Base-by-base conservation (phyloP, 257 asterid species). In the Osmanthus fragrans region DNA sequence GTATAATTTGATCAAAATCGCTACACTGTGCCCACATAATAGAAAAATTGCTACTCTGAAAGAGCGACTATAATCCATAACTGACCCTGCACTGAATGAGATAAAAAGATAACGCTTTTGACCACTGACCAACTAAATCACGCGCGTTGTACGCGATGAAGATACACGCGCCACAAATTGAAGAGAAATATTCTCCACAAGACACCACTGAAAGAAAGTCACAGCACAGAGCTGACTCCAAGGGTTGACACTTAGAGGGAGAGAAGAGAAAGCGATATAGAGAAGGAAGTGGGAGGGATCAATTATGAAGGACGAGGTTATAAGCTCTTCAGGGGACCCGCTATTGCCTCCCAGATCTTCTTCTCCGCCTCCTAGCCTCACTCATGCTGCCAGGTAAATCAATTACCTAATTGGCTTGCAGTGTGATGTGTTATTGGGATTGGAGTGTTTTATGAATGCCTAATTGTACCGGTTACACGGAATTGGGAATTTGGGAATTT, bases 331-430 rank as follows among this genome's bases (percentile, higher is more conserved):
- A 3, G 86, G 90, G 15, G 97, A 93, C 86, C 97, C 97, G 75
- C 72, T 87, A 54, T 21, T 85, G 69, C 90, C 86, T 19, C 97
- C 86, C 69, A 88, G 93, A 83, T 91, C 98, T 77, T 87, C 94
- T 47, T 92, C 98, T 81, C 96, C 97, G 47, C 93, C 96, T n/a
- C 93, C 91, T 76, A 85, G 78, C 70, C 82, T 86, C 56, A 94
- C 99, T 71, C 99, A 96, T 42, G 97, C 99, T 71, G 99, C 98
- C 67, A 95, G 99, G 99, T 95, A 80, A 83, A 45, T 67, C 72
- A 60, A 49, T 34, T 84, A 40, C 75, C 69, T 10, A 27, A 63
- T 63, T 23, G 69, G 33, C 19, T 13, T 76, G 66, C 73, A 13
- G 74, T 21, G 29, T 68, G 36, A 18, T 58, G 74, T 49, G 4